Base-by-base conservation (phyloP, 345 rosid genomes). In the Aethionema arabicum region DNA sequence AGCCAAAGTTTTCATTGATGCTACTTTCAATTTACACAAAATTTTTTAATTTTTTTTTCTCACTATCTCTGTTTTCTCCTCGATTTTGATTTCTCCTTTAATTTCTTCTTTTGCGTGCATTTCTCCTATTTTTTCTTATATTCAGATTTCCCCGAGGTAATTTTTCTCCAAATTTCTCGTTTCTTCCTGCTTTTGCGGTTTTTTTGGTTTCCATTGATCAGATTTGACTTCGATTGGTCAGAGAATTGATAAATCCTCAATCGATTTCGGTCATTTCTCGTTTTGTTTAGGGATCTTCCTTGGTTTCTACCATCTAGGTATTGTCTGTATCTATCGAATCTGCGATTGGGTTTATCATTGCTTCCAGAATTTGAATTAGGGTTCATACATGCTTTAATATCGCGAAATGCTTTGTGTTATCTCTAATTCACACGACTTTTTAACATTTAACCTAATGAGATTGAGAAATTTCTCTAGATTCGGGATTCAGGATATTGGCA, bases 161-260 rank as follows among this genome's bases (percentile, higher is more conserved):
- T 53, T 13, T 14, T 14, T 32, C 39, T 31, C 41, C 45, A 9
- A 39, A 48, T 51, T n/a, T 61, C 46, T 11, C 3, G 35, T 41
- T 39, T 14, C 11, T 3, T 46, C 32, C 21, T 12, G 9, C 44
- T 43, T 45, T 35, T 8, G 3, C 41, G 61, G 54, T 53, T 61
- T 44, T 44, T 5, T 5, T 35, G 38, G 38, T 35, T 35, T 21
- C 3, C 8, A 32, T 46, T 16, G 44, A 62, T 62, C 45, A 0
- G 56, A 52, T 68, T 61, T 61, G 73, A 68, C 62, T 70, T 63
- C 27, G 63, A 55, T 55, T 59, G 56, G 46, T 61, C 66, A 6
- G 0, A 37, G 14, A 31, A 45, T 45, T 13, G 0, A 21, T 39
- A 3, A 8, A 8, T 33, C 39, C 0, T 30, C n/a, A 7, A 53